Base-by-base conservation (phyloP, 2,329 filamentous ascomycete species). In the Aureobasidium sp. region DNA sequence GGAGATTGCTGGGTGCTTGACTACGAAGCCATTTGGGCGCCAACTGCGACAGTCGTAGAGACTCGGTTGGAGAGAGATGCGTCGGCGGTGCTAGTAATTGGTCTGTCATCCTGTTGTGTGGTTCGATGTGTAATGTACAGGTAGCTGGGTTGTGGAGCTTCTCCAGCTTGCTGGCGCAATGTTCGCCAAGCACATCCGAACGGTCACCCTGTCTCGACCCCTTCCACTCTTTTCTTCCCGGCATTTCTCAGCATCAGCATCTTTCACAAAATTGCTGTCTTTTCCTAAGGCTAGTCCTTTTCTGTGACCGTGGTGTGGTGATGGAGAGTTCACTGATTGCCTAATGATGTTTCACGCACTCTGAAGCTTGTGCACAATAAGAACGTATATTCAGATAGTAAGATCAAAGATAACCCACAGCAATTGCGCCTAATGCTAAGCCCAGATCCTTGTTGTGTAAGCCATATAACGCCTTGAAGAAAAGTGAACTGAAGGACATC, bases 21-120 rank as follows among this genome's bases (percentile, higher is more conserved):
- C 74, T 73, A 54, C 66, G 66, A 64, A 73, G 65, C 63, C 75
- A 71, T 49, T 66, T 66, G 32, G 77, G 74, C 3, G 77, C 77
- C 70, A 72, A 78, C 71, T 75, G 78, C 65, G 72, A 83, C 71
- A 77, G 79, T 68, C 64, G 74, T 72, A 79, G 74, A 34, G 78
- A 73, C 34, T 69, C 70, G 3, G 65, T 63, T 0, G 77, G 77
- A 0, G 74, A 66, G 61, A 77, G 70, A 60, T 68, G 69, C 16
- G 74, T 67, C 8, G 77, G 76, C 16, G 77, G 75, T 34, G 71
- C 65, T 65, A 77, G 71, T 39, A 78, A 72, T 42, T 76, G 74
- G 58, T 65, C 64, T 8, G 67, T 65, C 69, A 71, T 72, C 13
- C 44, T 48, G 55, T 41, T 59, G 34, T 44, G 52, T 55, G 52